phyloP scores from a whole-genome alignment of 163 green algal genomes.

The Trebouxiophyceae sp. region DNA sequence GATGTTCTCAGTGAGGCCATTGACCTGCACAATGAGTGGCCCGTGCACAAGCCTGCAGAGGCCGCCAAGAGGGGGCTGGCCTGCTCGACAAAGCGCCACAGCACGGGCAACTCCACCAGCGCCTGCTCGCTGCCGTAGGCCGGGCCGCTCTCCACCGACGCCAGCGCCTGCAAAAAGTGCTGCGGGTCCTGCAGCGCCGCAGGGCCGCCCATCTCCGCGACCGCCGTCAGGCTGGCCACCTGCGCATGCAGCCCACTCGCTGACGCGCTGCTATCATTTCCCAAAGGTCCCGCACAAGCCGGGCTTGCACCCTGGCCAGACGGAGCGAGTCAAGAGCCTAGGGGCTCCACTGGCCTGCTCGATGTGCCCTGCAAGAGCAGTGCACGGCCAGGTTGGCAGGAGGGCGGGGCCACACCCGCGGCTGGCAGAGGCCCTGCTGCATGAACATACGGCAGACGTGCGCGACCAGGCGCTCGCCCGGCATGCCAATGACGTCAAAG shows the following conservation, averaged over 20 bases:
- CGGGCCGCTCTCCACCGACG: background rate
- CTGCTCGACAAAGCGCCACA: no score
- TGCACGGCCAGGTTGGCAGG: background rate
- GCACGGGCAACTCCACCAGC: constrained; percentile 13
- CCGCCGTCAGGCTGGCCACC: background rate
- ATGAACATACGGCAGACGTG: constrained; percentile 26
- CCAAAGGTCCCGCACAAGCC: no score
- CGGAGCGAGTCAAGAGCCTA: no score
- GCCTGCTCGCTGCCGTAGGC: background rate
- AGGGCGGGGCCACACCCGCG: background rate
- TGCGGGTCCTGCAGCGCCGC: background rate
- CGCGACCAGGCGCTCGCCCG: constrained; percentile 13
- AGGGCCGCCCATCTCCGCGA: background rate
- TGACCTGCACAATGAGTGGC: no score
- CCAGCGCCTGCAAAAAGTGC: background rate
- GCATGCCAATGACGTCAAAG: constrained; percentile 19
- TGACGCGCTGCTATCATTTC: no score
- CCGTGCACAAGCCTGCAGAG: no score
- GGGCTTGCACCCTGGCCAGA: no score
- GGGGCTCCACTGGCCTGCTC: no score
- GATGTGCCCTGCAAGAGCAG: background rate
- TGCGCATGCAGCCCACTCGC: no score
- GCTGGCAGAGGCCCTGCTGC: constrained; percentile 14
- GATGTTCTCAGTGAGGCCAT: no score
- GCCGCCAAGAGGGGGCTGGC: no score